phyloP scores from a whole-genome alignment of 768 basidiomycete species.

The Hygrocybe coccinea region DNA sequence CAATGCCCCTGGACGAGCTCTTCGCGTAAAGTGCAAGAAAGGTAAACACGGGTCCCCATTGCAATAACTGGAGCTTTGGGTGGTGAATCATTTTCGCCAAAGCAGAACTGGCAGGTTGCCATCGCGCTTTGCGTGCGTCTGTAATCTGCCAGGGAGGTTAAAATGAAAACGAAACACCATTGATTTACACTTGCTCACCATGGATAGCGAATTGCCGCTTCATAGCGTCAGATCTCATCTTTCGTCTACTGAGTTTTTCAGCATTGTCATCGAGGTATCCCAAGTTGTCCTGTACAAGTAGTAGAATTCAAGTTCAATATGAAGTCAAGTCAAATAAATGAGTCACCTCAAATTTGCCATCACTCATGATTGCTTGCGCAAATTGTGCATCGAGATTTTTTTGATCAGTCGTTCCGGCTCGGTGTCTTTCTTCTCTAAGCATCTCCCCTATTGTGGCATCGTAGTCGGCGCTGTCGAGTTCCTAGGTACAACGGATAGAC shows the following conservation, averaged over 20 bases:
- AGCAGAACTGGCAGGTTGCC: slow-evolving; percentile 83
- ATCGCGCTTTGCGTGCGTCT: slow-evolving; percentile 89
- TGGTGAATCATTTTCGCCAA: slow-evolving; percentile 83
- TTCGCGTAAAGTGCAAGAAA: slow-evolving; percentile 84
- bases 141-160: slow-evolving; percentile 59
- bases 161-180: not conserved
- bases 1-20: slow-evolving; percentile 92
- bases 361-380: too few relatives aligned
- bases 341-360: too few relatives aligned
- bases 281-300: slow-evolving; percentile 57
- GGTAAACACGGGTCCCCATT: slow-evolving; percentile 84
- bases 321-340: too few relatives aligned
- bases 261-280: slow-evolving; percentile 98
- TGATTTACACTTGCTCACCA: slow-evolving; percentile 40
- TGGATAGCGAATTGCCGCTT: slow-evolving; percentile 96
- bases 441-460: too few relatives aligned
- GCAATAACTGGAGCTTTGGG: slow-evolving; percentile 87
- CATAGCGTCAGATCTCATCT: slow-evolving; percentile 95
- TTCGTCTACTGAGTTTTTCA: slow-evolving; percentile 84
- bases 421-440: too few relatives aligned
- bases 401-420: too few relatives aligned
- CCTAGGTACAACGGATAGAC: too few relatives aligned
- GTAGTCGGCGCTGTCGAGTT: too few relatives aligned
- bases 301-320: too few relatives aligned
- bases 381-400: too few relatives aligned